These are phyloP conservation scores for Pterocarpus santalinus DNA, from an alignment of 306 rosid species.

Conservation along the genomic window DNA sequence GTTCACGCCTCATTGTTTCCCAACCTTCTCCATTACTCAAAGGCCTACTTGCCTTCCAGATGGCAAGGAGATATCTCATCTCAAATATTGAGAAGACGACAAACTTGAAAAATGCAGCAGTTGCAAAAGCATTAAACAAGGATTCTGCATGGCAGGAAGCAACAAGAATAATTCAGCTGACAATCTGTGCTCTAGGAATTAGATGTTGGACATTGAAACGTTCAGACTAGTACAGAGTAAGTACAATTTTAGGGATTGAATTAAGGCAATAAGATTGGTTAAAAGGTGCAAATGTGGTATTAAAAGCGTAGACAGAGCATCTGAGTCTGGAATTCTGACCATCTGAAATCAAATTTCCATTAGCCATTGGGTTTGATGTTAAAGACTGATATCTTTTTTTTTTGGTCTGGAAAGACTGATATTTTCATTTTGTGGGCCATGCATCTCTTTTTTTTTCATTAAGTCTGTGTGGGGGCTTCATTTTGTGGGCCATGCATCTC, in stretches of 20 bases:
- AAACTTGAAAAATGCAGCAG: slow-evolving; percentile 97
- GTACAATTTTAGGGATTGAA: not conserved
- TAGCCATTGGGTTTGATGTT: not conserved
- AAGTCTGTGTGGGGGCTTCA: not conserved
- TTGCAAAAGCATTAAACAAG: slow-evolving; percentile 95
- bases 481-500: not conserved
- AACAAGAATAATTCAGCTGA: slow-evolving; percentile 38
- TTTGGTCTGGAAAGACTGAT: not conserved
- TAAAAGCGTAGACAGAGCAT: not conserved
- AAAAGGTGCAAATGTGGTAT: not conserved
- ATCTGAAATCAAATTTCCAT: slow-evolving; percentile 25
- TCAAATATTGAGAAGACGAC: slow-evolving; percentile 95
- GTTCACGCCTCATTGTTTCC: slow-evolving; percentile 96
- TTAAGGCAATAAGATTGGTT: not conserved
- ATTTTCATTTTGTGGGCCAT: not conserved
- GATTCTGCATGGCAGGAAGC: slow-evolving; percentile 73
- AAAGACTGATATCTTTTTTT: no score
- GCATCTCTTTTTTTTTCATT: no score
- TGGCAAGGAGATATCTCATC: slow-evolving; percentile 97
- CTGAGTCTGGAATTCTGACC: slow-evolving; percentile 27
- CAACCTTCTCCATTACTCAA: slow-evolving; percentile 88
- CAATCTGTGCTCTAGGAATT: not conserved
- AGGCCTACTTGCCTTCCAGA: slow-evolving; percentile 96
- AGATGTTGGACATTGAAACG: no score
- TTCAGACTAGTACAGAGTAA: no score